Evolutionary conservation across 306 rosid genomes (phyloP), one percentile per base, ranked within the genome.

Genomic region (Quillaja saponaria): DNA sequence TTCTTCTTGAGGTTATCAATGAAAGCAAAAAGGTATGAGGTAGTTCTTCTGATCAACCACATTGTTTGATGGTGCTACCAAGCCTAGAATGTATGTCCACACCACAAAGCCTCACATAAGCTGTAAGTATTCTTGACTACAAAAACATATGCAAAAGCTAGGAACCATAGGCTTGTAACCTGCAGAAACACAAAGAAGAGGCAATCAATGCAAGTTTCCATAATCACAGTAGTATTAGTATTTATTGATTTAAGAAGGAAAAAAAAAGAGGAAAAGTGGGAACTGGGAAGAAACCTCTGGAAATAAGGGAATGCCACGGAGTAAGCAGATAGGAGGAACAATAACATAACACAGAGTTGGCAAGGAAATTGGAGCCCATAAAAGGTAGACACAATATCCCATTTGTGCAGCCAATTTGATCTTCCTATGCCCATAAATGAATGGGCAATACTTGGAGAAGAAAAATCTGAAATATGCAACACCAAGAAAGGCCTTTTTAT

Each of bases 41-140:
- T 90, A 0, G 84, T 76, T 14, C 95, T 78, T 35, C 76, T 47
- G 34, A 82, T 53, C 52, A 87, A 10, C 63, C 66, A 70, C 62
- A 82, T 90, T 63, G 81, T 68, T 55, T 80, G 90, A 6, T 56
- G 18, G 78, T 83, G 79, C 94, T 88, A 90, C 95, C 95, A 87
- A 45, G 71, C 82, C 63, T 83, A 68, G 20, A 51, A 38, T 17
- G 84, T 73, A 45, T 52, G 39, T 5, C 85, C 85, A 63, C 80
- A 78, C 1, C 31, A 46, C 49, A 82, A 18, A 21, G 62, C 55
- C 75, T 90, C 91, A 13, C 8, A 62, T 31, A 84, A 45, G 66
- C 88, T 78, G 65, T 55, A 78, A 31, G 45, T 31, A 16, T 58
- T 63, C 6, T 38, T 75, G 21, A 83, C 81, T 18, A 90, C 20